Conservation (phyloP, 768 basidiomycete species). For the Boletus rubescentipes region DNA sequence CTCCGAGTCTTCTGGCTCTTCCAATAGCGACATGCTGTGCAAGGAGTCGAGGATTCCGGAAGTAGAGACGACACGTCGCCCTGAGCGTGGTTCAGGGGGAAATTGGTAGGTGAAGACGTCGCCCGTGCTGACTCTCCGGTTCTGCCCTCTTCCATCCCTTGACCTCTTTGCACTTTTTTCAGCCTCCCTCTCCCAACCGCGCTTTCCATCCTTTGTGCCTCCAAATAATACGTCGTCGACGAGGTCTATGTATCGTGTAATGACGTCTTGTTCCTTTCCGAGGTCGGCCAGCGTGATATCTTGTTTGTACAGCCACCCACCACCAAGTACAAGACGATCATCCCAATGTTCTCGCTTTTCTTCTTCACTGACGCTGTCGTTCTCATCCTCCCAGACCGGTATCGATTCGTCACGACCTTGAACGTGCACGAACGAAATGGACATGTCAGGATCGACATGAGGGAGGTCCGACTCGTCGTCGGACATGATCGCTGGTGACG, state of each 20-base stretch:
- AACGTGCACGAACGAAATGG: slow-evolving; percentile 69
- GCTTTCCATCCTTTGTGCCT: slow-evolving; percentile 46
- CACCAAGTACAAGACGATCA: slow-evolving; percentile 73
- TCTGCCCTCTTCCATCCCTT: slow-evolving; percentile 39
- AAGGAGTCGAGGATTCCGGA: slow-evolving; percentile 58
- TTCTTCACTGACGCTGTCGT: slow-evolving; percentile 48
- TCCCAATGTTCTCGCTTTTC: slow-evolving; percentile 77
- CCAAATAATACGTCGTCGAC: slow-evolving; percentile 81
- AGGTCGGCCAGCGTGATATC: slow-evolving; percentile 57
- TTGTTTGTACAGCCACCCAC: slow-evolving; percentile 80
- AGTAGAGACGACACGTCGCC: slow-evolving; percentile 53
- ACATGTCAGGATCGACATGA: slow-evolving; percentile 53
- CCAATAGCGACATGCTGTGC: slow-evolving; percentile 44
- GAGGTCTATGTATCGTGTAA: slow-evolving; percentile 66
- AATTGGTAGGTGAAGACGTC: slow-evolving; percentile 28
- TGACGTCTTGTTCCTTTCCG: slow-evolving; percentile 53
- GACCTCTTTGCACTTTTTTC: slow-evolving; percentile 47
- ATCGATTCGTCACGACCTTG: slow-evolving; percentile 63
- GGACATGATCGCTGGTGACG: slow-evolving; percentile 45
- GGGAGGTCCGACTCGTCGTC: slow-evolving; percentile 35
- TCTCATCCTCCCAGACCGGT: slow-evolving; percentile 82
- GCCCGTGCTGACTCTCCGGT: slow-evolving; percentile 31
- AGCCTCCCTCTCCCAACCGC: slow-evolving; percentile 49
- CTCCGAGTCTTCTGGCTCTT: slow-evolving; percentile 60
- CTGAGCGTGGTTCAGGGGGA: slow-evolving; percentile 23